Conservation (phyloP, 1,139 yeast genomes). For the Candida smagusa region DNA sequence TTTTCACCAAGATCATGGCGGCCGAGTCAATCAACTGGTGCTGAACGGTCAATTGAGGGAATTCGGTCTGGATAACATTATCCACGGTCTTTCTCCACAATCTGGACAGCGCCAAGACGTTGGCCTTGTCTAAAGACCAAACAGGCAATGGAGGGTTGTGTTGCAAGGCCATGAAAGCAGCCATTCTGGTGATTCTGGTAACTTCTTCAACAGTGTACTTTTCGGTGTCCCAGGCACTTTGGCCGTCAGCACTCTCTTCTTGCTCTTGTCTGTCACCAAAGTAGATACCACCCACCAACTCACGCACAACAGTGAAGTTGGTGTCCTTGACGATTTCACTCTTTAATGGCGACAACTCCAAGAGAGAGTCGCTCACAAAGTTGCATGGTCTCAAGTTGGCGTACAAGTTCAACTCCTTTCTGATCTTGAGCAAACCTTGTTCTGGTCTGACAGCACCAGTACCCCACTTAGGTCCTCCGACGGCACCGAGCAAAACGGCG, state of each 20-base stretch:
- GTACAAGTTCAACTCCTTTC: conserved; percentile 90
- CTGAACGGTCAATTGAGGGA: conserved; percentile 80
- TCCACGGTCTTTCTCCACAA: conserved; percentile 94
- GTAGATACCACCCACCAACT: conserved; percentile 95
- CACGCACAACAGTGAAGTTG: conserved; percentile 88
- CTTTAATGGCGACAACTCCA: conserved; percentile 85
- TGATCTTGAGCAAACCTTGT: conserved; percentile 88
- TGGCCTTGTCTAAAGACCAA: conserved; percentile 96
- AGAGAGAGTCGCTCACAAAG: conserved; percentile 81
- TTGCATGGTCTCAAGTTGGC: conserved; percentile 97
- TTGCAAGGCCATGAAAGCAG: conserved; percentile 93
- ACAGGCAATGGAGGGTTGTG: conserved; percentile 89
- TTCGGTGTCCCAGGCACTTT: conserved; percentile 89
- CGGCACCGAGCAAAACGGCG: conserved; percentile 95
- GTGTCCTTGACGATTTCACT: conserved; percentile 85
- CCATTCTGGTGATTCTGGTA: conserved; percentile 95
- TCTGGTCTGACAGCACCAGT: conserved; percentile 94
- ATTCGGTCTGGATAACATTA: conserved; percentile 76
- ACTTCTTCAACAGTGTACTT: conserved; percentile 88
- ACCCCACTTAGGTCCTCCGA: conserved; percentile 99
- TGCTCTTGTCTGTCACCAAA: conserved; percentile 95
- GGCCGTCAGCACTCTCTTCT: conserved; percentile 61
- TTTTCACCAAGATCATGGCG: conserved; percentile 92
- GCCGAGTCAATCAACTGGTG: conserved; percentile 98
- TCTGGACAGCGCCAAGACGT: conserved; percentile 92